Base-by-base conservation (phyloP, 2,329 filamentous ascomycete genomes). In the Ceratocystis papillata region DNA sequence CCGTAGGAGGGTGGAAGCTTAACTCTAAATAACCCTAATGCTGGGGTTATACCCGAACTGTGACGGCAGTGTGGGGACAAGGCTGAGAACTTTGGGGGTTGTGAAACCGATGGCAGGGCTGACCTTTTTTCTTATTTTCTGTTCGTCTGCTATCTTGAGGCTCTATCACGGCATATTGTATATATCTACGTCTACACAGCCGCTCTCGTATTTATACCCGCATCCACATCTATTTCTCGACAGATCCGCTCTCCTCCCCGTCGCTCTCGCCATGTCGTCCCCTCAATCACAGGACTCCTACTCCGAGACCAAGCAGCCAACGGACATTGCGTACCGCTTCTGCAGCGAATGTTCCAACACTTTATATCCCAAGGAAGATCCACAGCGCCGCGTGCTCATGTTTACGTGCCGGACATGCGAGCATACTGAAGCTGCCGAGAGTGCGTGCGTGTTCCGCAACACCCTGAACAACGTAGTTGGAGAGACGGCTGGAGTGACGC, bases 331-430 rank as follows among this genome's bases (percentile, higher is more conserved):
- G 61, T 99, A 97, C 78, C 88, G 90, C 73, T 99, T 99, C 82
- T 99, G 94, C 80, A 91, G 90, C 72, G 94, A 99, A 82, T 99
- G 94, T 79, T 96, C 92, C 72, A 99, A 99, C 81, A 89, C 99
- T 83, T 82, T 99, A 65, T 97, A 97, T 74, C 94, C 94, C 63
- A 94, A 95, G 78, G 95, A 99, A 80, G 91, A 99, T 77, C 86
- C 87, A 69, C 81, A 87, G 69, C 86, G 85, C 69, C 89, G 89
- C 79, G 87, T 86, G 72, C 86, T 99, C 71, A 88, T 96, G 80
- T 99, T 95, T 78, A 91, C 90, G 70, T 99, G 94, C 81, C 89
- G 93, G 72, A 96, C 92, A 67, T 99, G 94, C 79, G 87, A 91
- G 74, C 96, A 90, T 78, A 89, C 87, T 72, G 91, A 96, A 75